Conservation (phyloP, 169 alveolate species). For the Cryptosporidium parvum region DNA sequence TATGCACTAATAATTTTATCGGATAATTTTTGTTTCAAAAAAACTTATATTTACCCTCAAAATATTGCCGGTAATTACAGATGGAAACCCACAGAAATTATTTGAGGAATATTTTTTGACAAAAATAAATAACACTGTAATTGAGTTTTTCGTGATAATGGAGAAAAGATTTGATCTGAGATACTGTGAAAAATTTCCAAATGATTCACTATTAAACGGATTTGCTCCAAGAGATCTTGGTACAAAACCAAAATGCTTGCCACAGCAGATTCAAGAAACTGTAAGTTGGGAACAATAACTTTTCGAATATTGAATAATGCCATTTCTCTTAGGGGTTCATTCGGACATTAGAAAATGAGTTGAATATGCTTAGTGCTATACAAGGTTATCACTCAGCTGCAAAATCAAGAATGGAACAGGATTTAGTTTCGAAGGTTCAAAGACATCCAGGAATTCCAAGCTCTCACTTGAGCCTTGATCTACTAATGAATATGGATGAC, state of each 20-base stretch:
- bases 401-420: slow-evolving; percentile 64
- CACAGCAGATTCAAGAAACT: slow-evolving; percentile 66
- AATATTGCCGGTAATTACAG: slow-evolving; percentile 17
- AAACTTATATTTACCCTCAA: not conserved
- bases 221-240: slow-evolving; percentile 68
- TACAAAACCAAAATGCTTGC: slow-evolving; percentile 25
- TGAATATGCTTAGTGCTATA: slow-evolving; percentile 24
- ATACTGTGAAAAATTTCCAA: slow-evolving; percentile 26
- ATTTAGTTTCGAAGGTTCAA: slow-evolving; percentile 44
- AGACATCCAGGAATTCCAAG: slow-evolving; percentile 74
- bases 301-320: not conserved
- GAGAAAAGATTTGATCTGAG: slow-evolving; percentile 60
- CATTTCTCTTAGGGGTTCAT: slow-evolving; percentile 52
- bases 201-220: slow-evolving; percentile 41
- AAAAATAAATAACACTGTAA: not conserved
- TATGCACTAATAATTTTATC: not conserved
- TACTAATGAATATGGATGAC: slow-evolving; percentile 52
- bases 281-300: slow-evolving; percentile 19
- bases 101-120: not conserved
- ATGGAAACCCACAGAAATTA: slow-evolving; percentile 20
- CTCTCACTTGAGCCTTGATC: slow-evolving; percentile 47
- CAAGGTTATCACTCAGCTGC: slow-evolving; percentile 62
- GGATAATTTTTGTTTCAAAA: not conserved
- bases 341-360: slow-evolving; percentile 16
- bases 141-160: not conserved